Conservation (phyloP, 2,329 filamentous ascomycete species). For the Pseudopithomyces chartarum region DNA sequence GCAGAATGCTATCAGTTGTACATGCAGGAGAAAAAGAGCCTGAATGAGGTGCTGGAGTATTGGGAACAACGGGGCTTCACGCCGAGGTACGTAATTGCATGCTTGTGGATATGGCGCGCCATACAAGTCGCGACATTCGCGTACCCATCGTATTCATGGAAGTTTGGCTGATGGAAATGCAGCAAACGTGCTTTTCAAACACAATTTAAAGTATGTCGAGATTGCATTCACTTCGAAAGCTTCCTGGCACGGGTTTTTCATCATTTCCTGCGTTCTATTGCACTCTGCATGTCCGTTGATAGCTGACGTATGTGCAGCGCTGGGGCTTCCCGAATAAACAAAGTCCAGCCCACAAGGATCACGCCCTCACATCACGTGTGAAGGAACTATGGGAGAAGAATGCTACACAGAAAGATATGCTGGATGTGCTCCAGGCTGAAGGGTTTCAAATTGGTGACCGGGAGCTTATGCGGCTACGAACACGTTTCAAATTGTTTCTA, state of each 20-base stretch:
- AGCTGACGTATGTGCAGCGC: slow-evolving; percentile 43
- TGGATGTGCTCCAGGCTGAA: slow-evolving; percentile 70
- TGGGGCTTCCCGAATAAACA: slow-evolving; percentile 82
- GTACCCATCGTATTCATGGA: not conserved
- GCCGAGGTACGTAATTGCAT: slow-evolving; percentile 62
- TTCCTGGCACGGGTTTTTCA: too few relatives aligned
- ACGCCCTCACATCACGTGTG: slow-evolving; percentile 68
- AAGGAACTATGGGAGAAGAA: slow-evolving; percentile 81
- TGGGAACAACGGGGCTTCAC: slow-evolving; percentile 67
- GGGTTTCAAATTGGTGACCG: slow-evolving; percentile 75
- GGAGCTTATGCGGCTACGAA: slow-evolving; percentile 71
- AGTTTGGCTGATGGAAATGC: slow-evolving; percentile 12
- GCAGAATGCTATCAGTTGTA: slow-evolving; percentile 73
- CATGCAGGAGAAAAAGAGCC: slow-evolving; percentile 73
- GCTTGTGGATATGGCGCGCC: slow-evolving; percentile 24
- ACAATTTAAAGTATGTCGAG: slow-evolving; percentile 68
- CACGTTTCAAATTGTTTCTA: slow-evolving; percentile 70
- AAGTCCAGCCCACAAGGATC: slow-evolving; percentile 72
- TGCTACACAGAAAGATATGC: slow-evolving; percentile 73
- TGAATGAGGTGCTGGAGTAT: slow-evolving; percentile 76
- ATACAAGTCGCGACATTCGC: slow-evolving; percentile 25
- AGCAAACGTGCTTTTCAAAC: slow-evolving; percentile 78
- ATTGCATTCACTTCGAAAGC: not conserved
- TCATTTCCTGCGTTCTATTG: not conserved
- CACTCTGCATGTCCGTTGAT: not conserved